These are phyloP conservation scores for Stentor roeselii DNA, from an alignment of 73 alveolate species.

Conservation along the genomic window DNA sequence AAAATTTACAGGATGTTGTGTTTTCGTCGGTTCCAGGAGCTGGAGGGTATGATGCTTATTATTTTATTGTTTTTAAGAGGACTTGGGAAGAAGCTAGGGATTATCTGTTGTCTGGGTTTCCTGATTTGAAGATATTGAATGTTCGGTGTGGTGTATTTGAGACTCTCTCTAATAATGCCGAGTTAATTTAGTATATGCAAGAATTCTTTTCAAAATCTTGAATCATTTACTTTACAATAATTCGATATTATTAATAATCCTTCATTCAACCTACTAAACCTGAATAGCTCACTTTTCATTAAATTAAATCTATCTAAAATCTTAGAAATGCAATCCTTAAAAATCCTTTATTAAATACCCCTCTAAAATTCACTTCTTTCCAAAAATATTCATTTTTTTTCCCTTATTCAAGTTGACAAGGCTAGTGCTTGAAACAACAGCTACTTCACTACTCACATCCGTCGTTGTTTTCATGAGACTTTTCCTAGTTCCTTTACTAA, in stretches of 20 bases:
- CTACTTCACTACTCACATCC: not conserved
- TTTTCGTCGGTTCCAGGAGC: conserved; percentile 43
- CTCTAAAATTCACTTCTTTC: too few species aligned
- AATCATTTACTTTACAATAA: too few species aligned
- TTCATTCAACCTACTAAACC: too few species aligned
- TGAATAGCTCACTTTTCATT: too few species aligned
- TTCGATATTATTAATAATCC: too few species aligned
- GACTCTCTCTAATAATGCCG: not conserved
- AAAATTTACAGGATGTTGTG: not conserved
- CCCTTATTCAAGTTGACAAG: not conserved
- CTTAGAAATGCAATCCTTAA: too few species aligned
- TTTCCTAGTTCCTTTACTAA: not conserved
- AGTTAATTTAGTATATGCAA: not conserved
- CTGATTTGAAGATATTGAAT: not conserved
- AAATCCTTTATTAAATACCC: too few species aligned
- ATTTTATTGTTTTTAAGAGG: not conserved
- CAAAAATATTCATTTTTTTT: not conserved
- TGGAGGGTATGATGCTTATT: conserved; percentile 44
- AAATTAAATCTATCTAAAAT: too few species aligned
- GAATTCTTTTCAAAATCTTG: too few species aligned
- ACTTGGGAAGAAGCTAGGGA: not conserved
- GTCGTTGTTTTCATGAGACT: not conserved
- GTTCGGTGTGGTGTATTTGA: not conserved
- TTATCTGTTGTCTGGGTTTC: not conserved
- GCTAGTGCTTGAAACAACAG: not conserved